Evolutionary conservation across 2,329 filamentous ascomycete species (phyloP).

Genomic region (Scedosporium minutisporum): DNA sequence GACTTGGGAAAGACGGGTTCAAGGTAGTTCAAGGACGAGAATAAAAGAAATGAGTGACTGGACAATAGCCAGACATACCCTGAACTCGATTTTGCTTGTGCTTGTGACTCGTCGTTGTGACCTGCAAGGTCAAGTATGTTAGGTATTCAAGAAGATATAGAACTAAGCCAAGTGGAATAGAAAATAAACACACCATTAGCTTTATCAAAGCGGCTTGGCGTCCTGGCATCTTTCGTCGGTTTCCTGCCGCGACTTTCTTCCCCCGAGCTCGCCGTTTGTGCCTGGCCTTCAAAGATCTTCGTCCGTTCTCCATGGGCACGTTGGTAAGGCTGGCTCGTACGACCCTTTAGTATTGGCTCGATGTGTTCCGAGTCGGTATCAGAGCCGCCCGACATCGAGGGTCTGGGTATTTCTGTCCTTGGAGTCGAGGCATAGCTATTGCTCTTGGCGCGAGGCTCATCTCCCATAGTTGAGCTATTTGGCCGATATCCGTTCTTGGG

Average conservation of each 20-base stretch:
- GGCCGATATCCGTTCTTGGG: constrained; percentile 41
- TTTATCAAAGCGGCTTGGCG: neutral
- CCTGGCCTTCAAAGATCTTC: constrained; percentile 39
- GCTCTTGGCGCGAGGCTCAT: constrained; percentile 41
- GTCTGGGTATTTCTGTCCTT: neutral
- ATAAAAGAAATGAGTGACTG: neutral
- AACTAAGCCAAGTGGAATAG: neutral
- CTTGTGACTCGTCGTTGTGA: neutral
- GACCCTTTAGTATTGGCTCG: constrained; percentile 1
- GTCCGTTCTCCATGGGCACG: constrained; percentile 49
- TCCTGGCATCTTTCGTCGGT: neutral
- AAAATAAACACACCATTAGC: neutral
- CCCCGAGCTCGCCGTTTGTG: constrained; percentile 9
- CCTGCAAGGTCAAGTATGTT: neutral
- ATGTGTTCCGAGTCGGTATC: constrained; percentile 4
- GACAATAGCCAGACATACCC: neutral
- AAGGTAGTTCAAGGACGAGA: neutral
- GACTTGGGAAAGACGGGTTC: neutral
- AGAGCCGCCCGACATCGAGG: neutral
- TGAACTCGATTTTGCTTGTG: neutral
- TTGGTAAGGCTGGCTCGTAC: constrained; percentile 27
- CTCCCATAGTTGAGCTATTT: constrained; percentile 35
- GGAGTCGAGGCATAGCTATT: constrained; percentile 38
- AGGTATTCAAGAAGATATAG: neutral
- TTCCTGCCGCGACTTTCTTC: neutral